Conservation (phyloP, 768 basidiomycete genomes). For the Russula brevipes region DNA sequence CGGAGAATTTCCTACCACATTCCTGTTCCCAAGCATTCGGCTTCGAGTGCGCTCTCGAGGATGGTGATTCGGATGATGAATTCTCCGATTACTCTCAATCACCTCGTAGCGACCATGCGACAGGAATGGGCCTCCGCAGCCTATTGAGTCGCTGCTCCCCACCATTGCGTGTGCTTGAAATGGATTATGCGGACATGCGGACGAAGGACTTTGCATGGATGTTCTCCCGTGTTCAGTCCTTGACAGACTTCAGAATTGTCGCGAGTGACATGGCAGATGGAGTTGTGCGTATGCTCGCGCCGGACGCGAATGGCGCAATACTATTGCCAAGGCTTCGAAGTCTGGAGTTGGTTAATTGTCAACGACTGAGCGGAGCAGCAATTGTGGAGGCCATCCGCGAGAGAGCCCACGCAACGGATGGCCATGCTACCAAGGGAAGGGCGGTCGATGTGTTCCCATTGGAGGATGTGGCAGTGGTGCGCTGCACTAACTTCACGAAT, state of each 20-base stretch:
- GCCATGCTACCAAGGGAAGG: slow-evolving; percentile 21
- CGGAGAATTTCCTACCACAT: neutral
- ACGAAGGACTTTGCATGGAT: slow-evolving; percentile 74
- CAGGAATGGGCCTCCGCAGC: slow-evolving; percentile 71
- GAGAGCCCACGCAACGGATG: slow-evolving; percentile 42
- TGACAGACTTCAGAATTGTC: slow-evolving; percentile 67
- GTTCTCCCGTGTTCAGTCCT: slow-evolving; percentile 48
- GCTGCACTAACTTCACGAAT: slow-evolving; percentile 30
- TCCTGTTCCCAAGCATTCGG: slow-evolving; percentile 4
- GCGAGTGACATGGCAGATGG: slow-evolving; percentile 79
- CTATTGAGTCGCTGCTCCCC: slow-evolving; percentile 58
- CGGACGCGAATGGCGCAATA: slow-evolving; percentile 33
- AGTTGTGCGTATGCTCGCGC: slow-evolving; percentile 57
- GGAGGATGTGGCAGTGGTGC: slow-evolving; percentile 31
- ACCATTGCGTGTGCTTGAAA: slow-evolving; percentile 59
- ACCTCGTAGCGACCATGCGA: slow-evolving; percentile 69
- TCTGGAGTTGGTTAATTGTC: slow-evolving; percentile 57
- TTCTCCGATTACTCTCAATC: slow-evolving; percentile 72
- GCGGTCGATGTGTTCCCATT: slow-evolving; percentile 24
- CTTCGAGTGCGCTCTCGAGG: slow-evolving; percentile 36
- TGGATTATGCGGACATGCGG: slow-evolving; percentile 80
- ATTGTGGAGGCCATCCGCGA: slow-evolving; percentile 48
- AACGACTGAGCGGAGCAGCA: slow-evolving; percentile 53
- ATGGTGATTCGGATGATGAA: slow-evolving; percentile 72
- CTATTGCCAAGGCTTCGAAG: slow-evolving; percentile 51